Percentiles rank a stretch among this genome's conserved stretches.
Conservation (phyloP, 2,329 filamentous ascomycete genomes). For the Rhinocladiella similis region DNA sequence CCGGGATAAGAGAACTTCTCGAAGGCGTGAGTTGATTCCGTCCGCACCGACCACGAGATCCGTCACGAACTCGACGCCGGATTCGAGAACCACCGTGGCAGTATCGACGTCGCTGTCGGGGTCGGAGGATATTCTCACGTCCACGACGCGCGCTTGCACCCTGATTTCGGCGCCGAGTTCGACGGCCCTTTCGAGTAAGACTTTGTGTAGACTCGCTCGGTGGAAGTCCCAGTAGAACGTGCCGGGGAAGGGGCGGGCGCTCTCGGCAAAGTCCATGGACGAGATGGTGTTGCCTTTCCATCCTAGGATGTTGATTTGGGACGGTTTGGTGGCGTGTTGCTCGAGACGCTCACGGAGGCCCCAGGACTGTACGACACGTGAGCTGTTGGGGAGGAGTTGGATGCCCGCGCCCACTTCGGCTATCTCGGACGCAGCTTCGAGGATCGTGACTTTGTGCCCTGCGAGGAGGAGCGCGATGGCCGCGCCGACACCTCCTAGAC, state of each 20-base stretch:
- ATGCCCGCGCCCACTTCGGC: constrained; percentile 41
- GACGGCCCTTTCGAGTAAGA: constrained; percentile 42
- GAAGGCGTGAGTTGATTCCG: constrained; percentile 47
- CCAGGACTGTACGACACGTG: constrained; percentile 7
- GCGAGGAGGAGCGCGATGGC: constrained; percentile 31
- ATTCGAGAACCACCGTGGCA: constrained; percentile 33
- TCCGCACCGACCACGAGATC: constrained; percentile 52
- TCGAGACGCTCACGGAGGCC: constrained; percentile 13
- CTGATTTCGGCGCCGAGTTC: constrained; percentile 41
- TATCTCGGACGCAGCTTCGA: constrained; percentile 39
- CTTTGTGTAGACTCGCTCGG: constrained; percentile 49
- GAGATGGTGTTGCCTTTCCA: constrained; percentile 33
- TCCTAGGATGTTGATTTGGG: constrained; percentile 29
- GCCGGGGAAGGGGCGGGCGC: constrained; percentile 32
- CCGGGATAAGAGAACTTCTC: constrained; percentile 46
- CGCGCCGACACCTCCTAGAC: constrained; percentile 32
- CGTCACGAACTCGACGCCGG: constrained; percentile 31
- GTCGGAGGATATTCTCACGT: constrained; percentile 5
- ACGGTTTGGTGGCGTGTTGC: constrained; percentile 33
- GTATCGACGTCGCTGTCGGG: constrained; percentile 28
- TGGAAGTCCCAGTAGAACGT: constrained; percentile 51
- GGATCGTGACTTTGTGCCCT: constrained; percentile 25
- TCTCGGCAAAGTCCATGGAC: constrained; percentile 35
- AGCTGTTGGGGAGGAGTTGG: constrained; percentile 39
- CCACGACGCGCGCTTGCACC: constrained; percentile 31